phyloP scores from a whole-genome alignment of 2,329 filamentous ascomycete genomes.

The Calonectria montana region DNA sequence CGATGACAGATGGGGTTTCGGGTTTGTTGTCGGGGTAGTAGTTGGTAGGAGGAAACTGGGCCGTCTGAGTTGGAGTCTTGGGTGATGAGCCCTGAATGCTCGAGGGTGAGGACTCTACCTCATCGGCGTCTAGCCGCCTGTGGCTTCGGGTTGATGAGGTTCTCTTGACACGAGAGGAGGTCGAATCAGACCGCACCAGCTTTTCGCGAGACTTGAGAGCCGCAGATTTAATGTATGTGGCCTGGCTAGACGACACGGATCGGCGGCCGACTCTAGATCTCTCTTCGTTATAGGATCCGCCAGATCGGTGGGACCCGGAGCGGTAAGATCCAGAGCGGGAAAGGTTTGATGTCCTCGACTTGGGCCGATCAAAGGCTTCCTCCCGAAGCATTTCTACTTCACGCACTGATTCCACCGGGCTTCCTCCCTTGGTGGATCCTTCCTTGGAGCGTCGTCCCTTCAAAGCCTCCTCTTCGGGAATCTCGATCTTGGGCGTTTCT shows the following conservation, averaged over 20 bases:
- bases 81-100: slow-evolving; percentile 68
- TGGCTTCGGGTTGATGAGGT: slow-evolving; percentile 51
- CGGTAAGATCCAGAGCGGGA: slow-evolving; percentile 55
- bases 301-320: background rate
- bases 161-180: slow-evolving; percentile 50
- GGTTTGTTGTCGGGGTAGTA: slow-evolving; percentile 55
- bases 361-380: slow-evolving; percentile 50
- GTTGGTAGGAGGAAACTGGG: slow-evolving; percentile 59
- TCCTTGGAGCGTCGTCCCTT: slow-evolving; percentile 22
- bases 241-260: slow-evolving; percentile 69
- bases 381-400: slow-evolving; percentile 36
- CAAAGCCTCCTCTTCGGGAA: slow-evolving; percentile 43
- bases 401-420: slow-evolving; percentile 6
- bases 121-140: slow-evolving; percentile 51
- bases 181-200: slow-evolving; percentile 48
- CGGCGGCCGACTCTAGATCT: slow-evolving; percentile 64
- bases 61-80: slow-evolving; percentile 68
- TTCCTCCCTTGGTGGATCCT: background rate
- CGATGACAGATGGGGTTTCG: slow-evolving; percentile 48
- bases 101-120: slow-evolving; percentile 60
- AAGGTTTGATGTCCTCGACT: slow-evolving; percentile 56
- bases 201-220: slow-evolving; percentile 50
- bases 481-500: slow-evolving; percentile 18
- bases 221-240: slow-evolving; percentile 61
- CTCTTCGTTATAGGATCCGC: slow-evolving; percentile 54